These are phyloP conservation scores for Leccinum variicolor DNA, from an alignment of 768 basidiomycete genomes.

Conservation along the genomic window DNA sequence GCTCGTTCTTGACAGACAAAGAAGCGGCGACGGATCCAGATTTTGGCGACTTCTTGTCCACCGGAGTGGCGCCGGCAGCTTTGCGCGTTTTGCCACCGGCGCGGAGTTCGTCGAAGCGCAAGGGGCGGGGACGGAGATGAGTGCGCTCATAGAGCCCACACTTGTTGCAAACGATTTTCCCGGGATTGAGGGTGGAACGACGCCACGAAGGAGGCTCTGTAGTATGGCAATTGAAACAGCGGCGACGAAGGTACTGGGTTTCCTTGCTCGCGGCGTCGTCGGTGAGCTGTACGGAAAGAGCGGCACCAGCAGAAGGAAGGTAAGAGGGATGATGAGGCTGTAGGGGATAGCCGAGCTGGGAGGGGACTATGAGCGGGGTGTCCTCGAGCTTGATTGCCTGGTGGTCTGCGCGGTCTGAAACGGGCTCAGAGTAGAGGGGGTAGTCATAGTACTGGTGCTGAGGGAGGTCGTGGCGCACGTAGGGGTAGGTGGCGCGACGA, in stretches of 20 bases:
- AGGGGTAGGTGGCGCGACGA: slow-evolving; percentile 75
- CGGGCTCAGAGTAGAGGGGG: slow-evolving; percentile 39
- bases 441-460: slow-evolving; percentile 36
- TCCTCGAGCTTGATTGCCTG: slow-evolving; percentile 67
- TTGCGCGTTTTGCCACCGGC: slow-evolving; percentile 82
- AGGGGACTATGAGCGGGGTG: slow-evolving; percentile 54
- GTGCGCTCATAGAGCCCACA: slow-evolving; percentile 90
- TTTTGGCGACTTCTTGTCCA: slow-evolving; percentile 33
- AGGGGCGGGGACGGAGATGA: slow-evolving; percentile 75
- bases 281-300: slow-evolving; percentile 75
- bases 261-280: slow-evolving; percentile 90
- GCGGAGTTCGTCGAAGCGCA: slow-evolving; percentile 84
- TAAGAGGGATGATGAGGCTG: slow-evolving; percentile 38
- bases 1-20: slow-evolving; percentile 60
- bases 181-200: slow-evolving; percentile 81
- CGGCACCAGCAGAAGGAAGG: slow-evolving; percentile 37
- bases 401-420: slow-evolving; percentile 28
- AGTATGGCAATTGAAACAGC: slow-evolving; percentile 90
- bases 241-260: slow-evolving; percentile 83
- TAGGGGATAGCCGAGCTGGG: slow-evolving; percentile 41
- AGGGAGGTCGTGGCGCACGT: slow-evolving; percentile 67
- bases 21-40: slow-evolving; percentile 37
- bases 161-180: slow-evolving; percentile 94
- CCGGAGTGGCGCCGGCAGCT: slow-evolving; percentile 24
- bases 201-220: slow-evolving; percentile 90